Conservation (phyloP, 805 yeast genomes). For the Yarrowia keelungensis region DNA sequence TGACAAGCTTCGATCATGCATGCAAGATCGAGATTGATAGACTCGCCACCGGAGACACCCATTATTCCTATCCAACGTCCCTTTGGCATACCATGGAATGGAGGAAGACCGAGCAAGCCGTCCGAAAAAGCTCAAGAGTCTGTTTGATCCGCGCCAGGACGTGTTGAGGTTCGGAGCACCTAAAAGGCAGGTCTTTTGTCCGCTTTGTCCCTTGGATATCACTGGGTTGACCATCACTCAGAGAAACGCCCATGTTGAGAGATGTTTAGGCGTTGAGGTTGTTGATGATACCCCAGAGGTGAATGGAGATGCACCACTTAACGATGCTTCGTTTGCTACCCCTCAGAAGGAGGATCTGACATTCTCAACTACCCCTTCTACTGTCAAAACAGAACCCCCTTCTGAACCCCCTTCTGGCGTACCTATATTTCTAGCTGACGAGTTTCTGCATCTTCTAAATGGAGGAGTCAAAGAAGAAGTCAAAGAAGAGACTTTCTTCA, state of each 20-base stretch:
- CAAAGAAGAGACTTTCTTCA: neutral
- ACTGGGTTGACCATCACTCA: constrained; percentile 40
- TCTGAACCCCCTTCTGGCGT: neutral
- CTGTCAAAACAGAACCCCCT: too few relatives aligned
- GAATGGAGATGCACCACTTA: too few relatives aligned
- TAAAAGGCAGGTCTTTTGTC: constrained; percentile 40
- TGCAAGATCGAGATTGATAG: neutral
- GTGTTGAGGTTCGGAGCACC: constrained; percentile 21
- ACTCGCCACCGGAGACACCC: neutral
- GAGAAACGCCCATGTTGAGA: constrained; percentile 48
- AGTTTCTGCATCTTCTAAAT: constrained; percentile 11
- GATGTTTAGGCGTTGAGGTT: constrained; percentile 42
- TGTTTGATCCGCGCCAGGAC: constrained; percentile 28
- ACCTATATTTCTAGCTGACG: constrained; percentile 20
- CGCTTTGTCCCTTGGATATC: constrained; percentile 42
- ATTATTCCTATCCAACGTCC: neutral
- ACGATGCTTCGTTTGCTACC: neutral
- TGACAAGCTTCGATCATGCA: constrained; percentile 17
- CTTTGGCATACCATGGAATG: constrained; percentile 5
- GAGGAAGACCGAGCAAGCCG: constrained; percentile 6
- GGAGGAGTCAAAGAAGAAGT: neutral
- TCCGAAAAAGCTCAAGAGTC: neutral
- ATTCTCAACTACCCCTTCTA: neutral
- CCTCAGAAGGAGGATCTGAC: neutral
- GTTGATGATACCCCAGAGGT: neutral